phyloP scores from a whole-genome alignment of 495 filamentous ascomycete species.

The Penicillium antarcticum region DNA sequence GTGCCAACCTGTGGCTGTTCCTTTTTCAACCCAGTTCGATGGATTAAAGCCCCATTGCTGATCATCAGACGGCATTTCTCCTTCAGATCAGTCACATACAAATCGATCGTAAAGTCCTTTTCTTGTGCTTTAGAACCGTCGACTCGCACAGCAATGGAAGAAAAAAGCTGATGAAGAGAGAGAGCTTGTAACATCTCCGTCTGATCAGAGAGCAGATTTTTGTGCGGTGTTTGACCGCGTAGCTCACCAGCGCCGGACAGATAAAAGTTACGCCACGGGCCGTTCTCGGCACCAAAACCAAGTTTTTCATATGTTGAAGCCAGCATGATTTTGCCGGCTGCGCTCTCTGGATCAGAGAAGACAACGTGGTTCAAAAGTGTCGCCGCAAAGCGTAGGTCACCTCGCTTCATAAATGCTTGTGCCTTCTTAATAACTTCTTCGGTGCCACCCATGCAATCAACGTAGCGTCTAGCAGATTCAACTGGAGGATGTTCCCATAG shows the following conservation, averaged over 20 bases:
- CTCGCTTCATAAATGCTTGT: neutral
- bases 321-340: neutral
- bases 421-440: slow-evolving; percentile 15
- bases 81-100: slow-evolving; percentile 8
- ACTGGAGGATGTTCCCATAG: slow-evolving; percentile 30
- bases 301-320: slow-evolving; percentile 17
- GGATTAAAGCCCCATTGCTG: slow-evolving; percentile 15
- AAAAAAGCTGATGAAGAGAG: slow-evolving; percentile 13
- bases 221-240: neutral
- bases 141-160: slow-evolving; percentile 10
- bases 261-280: slow-evolving; percentile 20
- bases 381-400: slow-evolving; percentile 20
- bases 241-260: slow-evolving; percentile 12
- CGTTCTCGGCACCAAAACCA: slow-evolving; percentile 21
- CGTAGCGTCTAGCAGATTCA: slow-evolving; percentile 19
- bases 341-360: slow-evolving; percentile 5
- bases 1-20: neutral
- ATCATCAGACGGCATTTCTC: slow-evolving; percentile 11
- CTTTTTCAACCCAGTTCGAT: neutral
- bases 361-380: slow-evolving; percentile 21
- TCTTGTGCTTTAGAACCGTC: slow-evolving; percentile 8
- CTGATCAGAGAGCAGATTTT: neutral
- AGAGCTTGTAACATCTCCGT: neutral
- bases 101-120: slow-evolving; percentile 4
- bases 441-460: slow-evolving; percentile 19